phyloP scores from a whole-genome alignment of 805 yeast species.

The Candida coquimbonensis region DNA sequence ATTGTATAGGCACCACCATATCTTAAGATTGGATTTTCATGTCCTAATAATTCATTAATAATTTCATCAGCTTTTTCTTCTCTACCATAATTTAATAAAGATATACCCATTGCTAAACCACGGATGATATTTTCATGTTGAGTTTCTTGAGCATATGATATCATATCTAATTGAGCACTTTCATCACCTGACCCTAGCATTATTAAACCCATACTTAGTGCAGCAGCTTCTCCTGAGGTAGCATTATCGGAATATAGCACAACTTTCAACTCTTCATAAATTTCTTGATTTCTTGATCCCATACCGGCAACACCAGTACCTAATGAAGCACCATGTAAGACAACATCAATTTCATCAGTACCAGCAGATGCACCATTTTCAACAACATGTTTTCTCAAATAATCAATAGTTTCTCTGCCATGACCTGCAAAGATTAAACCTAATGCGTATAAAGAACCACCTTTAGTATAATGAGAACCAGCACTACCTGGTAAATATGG shows the following conservation, averaged over 20 bases:
- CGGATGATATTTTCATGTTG: slow-evolving; percentile 93
- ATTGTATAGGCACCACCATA: slow-evolving; percentile 95
- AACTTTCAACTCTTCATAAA: slow-evolving; percentile 77
- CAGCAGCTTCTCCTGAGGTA: slow-evolving; percentile 93
- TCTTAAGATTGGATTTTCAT: slow-evolving; percentile 78
- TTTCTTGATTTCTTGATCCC: slow-evolving; percentile 71
- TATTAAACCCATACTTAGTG: slow-evolving; percentile 89
- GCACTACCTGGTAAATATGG: slow-evolving; percentile 85
- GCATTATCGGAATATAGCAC: slow-evolving; percentile 89
- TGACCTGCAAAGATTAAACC: slow-evolving; percentile 96
- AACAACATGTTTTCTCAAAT: slow-evolving; percentile 63
- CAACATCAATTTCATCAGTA: slow-evolving; percentile 66
- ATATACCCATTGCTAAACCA: slow-evolving; percentile 86
- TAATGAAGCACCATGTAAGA: slow-evolving; percentile 90
- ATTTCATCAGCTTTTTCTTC: slow-evolving; percentile 72
- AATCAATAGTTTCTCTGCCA: slow-evolving; percentile 80
- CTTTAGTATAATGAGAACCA: slow-evolving; percentile 84
- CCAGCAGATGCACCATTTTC: slow-evolving; percentile 58
- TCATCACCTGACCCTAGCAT: slow-evolving; percentile 87
- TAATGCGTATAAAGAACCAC: slow-evolving; percentile 89
- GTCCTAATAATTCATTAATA: slow-evolving; percentile 59
- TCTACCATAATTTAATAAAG: slow-evolving; percentile 77
- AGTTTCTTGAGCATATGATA: slow-evolving; percentile 87
- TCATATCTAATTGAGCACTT: slow-evolving; percentile 68
- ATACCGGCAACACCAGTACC: slow-evolving; percentile 96